Percentiles rank a stretch among this genome's conserved stretches.
phyloP scores from a whole-genome alignment of 352 stramenopile species.

The Phytophthora podocarpi region DNA sequence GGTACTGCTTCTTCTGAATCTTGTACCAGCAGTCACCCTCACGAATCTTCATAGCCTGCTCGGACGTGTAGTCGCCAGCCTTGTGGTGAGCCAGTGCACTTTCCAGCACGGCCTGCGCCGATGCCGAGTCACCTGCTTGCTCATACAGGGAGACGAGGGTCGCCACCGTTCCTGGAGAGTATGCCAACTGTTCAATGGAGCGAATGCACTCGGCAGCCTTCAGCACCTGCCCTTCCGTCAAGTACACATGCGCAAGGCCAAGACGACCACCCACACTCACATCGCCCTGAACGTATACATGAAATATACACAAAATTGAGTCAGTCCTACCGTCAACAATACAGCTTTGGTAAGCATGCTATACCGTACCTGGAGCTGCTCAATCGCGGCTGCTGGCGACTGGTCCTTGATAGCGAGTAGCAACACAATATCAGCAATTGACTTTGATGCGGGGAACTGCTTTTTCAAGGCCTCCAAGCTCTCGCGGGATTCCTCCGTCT shows the following conservation, averaged over 20 bases:
- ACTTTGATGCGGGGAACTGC: constrained; percentile 64
- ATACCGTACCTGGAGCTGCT: constrained; percentile 44
- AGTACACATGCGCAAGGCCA: constrained; percentile 70
- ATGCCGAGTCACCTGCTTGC: constrained; percentile 52
- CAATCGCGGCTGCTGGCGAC: constrained; percentile 54
- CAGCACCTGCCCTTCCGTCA: constrained; percentile 52
- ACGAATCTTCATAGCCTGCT: constrained; percentile 70
- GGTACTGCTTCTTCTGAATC: constrained; percentile 80
- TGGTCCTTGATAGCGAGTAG: constrained; percentile 73
- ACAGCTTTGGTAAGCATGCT: background rate
- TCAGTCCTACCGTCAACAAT: background rate
- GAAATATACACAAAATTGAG: background rate
- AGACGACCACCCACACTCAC: constrained; percentile 65
- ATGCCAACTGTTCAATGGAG: constrained; percentile 64
- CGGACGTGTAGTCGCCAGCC: constrained; percentile 55
- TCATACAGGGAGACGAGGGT: constrained; percentile 82
- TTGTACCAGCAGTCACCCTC: constrained; percentile 84
- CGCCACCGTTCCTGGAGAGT: constrained; percentile 78
- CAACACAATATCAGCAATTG: constrained; percentile 66
- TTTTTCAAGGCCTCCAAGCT: constrained; percentile 56
- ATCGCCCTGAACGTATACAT: constrained; percentile 37
- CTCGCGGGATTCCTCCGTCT: constrained; percentile 71
- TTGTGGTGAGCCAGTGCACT: constrained; percentile 59
- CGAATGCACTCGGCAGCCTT: constrained; percentile 66
- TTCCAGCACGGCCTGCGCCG: constrained; percentile 59